Base-by-base conservation (phyloP, 108 stramenopile species). In the Cyclotella sp. region DNA sequence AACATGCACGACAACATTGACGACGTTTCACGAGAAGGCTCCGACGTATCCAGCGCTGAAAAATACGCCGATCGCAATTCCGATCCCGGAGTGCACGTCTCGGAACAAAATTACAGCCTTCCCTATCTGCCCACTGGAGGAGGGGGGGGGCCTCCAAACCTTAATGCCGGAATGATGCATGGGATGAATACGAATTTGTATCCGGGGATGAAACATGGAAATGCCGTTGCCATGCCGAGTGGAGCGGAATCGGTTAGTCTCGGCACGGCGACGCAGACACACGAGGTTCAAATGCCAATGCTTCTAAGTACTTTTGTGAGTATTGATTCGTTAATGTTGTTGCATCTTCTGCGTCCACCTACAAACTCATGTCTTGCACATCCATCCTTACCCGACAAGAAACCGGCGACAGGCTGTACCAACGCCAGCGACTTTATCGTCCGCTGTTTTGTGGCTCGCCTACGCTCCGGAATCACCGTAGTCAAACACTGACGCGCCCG, bases 401-500 rank as follows among this genome's bases (percentile, higher is more conserved):
- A 92, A 67, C 95, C 95, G 3, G 95, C 95, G 40, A 92, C 95
- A 18, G 95, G 95, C 1, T 95, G 95, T 78, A 95, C 95, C 57
- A 95, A 95, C 63, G 95, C 95, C n/a, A 90, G 89, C 11, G 95
- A 95, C 73, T 95, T 95, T 73, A 89, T 95, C 59, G 95, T 95
- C n/a, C 92, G 95, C 3, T 95, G 95, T 78, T 95, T 95, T 80
- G 92, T 92, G 19, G 95, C 95, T 11, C 81, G 95, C 8, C 69
- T 95, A 46, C 79, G 95, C 51, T 83, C 85, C 7, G 95, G 95
- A 5, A 92, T 95, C 54, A 95, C 92, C 0, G 95, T 95, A 14
- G 95, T 95, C 28, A 95, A 95, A 78, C 95, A 95, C 73, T 92
- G 95, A 2, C 76, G 95, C 41, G 87, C 87, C 4, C 77, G 95